Evolutionary conservation across 805 yeast species (phyloP).

Genomic region (Candida bentonensis): DNA sequence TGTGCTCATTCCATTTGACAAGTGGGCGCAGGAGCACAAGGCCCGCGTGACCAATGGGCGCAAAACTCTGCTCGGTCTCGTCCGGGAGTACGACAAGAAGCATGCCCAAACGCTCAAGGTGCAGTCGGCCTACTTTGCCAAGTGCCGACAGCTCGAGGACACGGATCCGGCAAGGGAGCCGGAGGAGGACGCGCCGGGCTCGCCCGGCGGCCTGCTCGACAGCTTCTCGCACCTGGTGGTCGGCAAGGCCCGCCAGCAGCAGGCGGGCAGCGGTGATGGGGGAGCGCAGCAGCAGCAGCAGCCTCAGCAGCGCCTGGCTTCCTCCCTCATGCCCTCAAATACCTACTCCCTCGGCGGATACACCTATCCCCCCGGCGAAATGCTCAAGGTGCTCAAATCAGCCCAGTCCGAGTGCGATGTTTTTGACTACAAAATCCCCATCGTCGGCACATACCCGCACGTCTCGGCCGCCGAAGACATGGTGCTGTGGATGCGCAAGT

Average conservation of each 20-base stretch:
- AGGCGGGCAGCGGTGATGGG: slow-evolving; percentile 5
- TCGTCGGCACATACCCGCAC: slow-evolving; percentile 51
- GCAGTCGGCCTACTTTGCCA: slow-evolving; percentile 51
- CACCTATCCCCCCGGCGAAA: slow-evolving; percentile 21
- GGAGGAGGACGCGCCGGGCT: slow-evolving; percentile 9
- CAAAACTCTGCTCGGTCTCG: slow-evolving; percentile 31
- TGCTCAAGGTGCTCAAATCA: slow-evolving; percentile 28
- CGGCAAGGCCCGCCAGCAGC: slow-evolving; percentile 3
- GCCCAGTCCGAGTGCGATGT: slow-evolving; percentile 36
- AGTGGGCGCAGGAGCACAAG: slow-evolving; percentile 59
- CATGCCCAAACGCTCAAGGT: slow-evolving; percentile 31
- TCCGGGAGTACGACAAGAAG: slow-evolving; percentile 34
- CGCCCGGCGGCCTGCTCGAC: slow-evolving; percentile 5
- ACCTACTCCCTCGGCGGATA: slow-evolving; percentile 17
- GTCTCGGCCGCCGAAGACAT: slow-evolving; percentile 50
- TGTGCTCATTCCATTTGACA: slow-evolving; percentile 52
- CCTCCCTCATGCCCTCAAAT: neutral
- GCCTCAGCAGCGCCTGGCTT: neutral
- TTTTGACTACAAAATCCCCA: slow-evolving; percentile 43
- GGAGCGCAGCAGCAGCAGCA: slow-evolving; percentile 3
- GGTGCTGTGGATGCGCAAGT: slow-evolving; percentile 42
- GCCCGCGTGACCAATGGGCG: slow-evolving; percentile 46
- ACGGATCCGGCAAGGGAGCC: slow-evolving; percentile 5
- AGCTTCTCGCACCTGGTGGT: neutral
- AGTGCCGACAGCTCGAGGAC: slow-evolving; percentile 57